Evolutionary conservation across 2,329 filamentous ascomycete species (phyloP), one percentile per base, ranked within the genome.

Genomic region (Thielaviopsis cerberus): DNA sequence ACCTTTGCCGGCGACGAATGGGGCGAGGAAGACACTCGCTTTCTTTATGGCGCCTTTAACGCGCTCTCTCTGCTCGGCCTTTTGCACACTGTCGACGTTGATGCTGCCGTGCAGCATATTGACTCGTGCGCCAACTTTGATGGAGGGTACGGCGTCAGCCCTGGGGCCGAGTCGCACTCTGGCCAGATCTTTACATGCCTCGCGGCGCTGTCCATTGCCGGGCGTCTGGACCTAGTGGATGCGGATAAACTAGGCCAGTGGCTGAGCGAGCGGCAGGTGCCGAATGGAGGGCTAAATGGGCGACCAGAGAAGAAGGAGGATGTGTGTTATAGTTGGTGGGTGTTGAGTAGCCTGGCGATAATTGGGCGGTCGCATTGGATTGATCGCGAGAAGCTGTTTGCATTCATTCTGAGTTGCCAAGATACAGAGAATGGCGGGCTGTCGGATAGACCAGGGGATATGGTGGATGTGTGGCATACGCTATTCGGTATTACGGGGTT

Each of bases 291-390:
- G 0, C 73, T 98, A 55, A 98, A 98, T 68, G 92, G 92, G 2
- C 79, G 92, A 54, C 92, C 92, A 0, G 92, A 97, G 72, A 98
- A 98, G 74, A 73, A 86, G 62, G 91, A 95, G 68, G 92, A 98
- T 69, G 91, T 95, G 15, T 98, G 92, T 73, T 98, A 98, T 72
- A 95, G 88, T 69, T 98, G 92, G 92, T 98, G 92, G 92, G 92
- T 97, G 51, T 74, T 91, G 66, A 91, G 87, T 67, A 95, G 90
- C 68, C 73, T 98, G 64, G 84, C 86, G 52, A 96, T 97, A 77
- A 86, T 98, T 64, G 82, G 79, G 57, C 83, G 84, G 58, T 77
- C 89, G 57, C 87, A 96, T 69, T 98, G 92, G 92, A 94, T 98
- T 67, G 88, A 98, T 72, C 79, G 82, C 54, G 76, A 83, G 59